Conservation (phyloP, 108 stramenopile genomes). For the Hondaea fermentalgiana region DNA sequence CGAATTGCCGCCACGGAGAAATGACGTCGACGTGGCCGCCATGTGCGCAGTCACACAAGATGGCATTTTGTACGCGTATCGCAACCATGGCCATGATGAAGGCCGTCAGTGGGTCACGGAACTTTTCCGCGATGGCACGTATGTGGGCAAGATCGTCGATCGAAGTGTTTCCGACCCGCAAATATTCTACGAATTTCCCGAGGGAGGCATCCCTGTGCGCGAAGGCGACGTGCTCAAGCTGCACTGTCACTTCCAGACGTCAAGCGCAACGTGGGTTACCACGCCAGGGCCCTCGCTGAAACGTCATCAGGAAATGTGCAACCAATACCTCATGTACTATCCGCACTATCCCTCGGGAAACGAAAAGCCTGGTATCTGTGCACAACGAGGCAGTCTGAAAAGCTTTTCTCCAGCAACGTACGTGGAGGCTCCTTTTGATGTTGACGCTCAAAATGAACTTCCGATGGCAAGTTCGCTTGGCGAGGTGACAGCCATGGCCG, state of each 20-base stretch:
- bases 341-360: background rate
- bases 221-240: background rate
- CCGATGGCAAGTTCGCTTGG: background rate
- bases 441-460: background rate
- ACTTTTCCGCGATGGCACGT: background rate
- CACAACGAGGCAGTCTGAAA: background rate
- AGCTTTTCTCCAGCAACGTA: background rate
- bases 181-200: background rate
- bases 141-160: background rate
- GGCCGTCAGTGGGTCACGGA: background rate
- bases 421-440: background rate
- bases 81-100: background rate
- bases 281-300: background rate
- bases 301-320: background rate
- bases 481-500: background rate
- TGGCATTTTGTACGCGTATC: background rate
- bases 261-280: background rate
- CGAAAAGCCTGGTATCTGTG: background rate
- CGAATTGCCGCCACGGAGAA: background rate
- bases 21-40: background rate
- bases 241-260: background rate
- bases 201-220: background rate
- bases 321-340: conserved; percentile 4
- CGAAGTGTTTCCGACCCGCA: background rate
- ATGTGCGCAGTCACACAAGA: background rate